These are phyloP conservation scores for Sanghuangporus baumii DNA, from an alignment of 1,284 basidiomycete genomes.

Conservation along the genomic window DNA sequence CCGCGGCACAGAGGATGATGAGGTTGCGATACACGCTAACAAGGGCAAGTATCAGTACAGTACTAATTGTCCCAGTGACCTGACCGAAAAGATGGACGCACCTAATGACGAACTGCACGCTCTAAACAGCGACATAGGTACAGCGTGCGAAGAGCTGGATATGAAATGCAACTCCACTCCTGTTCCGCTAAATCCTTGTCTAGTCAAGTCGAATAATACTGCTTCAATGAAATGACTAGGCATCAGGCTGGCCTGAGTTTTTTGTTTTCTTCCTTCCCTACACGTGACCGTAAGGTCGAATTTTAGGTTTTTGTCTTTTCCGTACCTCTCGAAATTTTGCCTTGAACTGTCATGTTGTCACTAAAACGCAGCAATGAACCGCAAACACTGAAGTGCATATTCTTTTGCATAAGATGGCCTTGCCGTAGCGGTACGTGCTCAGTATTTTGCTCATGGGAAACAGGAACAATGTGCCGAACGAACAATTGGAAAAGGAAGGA, in stretches of 20 bases:
- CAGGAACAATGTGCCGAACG: no score
- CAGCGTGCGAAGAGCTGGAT: not conserved
- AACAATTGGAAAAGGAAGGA: no score
- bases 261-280: not conserved
- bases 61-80: not conserved
- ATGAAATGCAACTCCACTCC: not conserved
- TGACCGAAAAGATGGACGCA: not conserved
- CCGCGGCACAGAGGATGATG: not conserved
- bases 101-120: conserved; percentile 7
- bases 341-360: not conserved
- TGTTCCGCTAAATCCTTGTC: not conserved
- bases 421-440: no score
- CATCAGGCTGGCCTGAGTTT: not conserved
- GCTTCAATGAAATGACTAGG: not conserved
- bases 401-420: no score
- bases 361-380: no score
- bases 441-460: no score
- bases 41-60: not conserved
- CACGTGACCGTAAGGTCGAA: not conserved
- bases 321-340: not conserved
- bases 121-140: conserved; percentile 13
- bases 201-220: not conserved
- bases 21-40: conserved; percentile 3
- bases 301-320: not conserved
- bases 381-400: no score